Percentiles rank a stretch among this genome's conserved stretches.
Conservation (phyloP, 73 alveolate genomes). For the Stentor roeselii region DNA sequence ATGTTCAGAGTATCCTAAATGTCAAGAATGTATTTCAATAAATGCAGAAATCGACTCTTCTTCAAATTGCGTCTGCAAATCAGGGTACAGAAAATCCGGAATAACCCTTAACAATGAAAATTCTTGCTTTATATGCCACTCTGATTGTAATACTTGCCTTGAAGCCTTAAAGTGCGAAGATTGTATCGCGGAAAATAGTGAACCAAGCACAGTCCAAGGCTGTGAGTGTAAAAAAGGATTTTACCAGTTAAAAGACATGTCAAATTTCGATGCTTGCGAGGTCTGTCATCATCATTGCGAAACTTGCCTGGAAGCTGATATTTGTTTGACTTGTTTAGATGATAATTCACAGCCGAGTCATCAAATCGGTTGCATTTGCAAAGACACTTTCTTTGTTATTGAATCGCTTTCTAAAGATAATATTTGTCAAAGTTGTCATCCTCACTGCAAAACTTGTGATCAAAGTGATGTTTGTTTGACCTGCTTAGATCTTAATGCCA, state of each 20-base stretch:
- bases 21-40: not conserved
- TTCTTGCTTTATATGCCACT: not conserved
- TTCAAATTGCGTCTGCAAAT: not conserved
- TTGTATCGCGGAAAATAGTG: not conserved
- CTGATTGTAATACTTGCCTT: not conserved
- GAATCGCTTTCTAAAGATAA: not conserved
- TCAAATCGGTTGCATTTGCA: not conserved
- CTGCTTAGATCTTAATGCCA: not conserved
- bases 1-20: not conserved
- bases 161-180: not conserved
- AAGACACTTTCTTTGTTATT: too few species aligned
- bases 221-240: not conserved
- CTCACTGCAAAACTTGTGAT: not conserved
- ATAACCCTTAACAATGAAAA: not conserved
- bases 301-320: not conserved
- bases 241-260: not conserved
- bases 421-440: not conserved
- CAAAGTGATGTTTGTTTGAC: not conserved
- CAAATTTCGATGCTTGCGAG: not conserved
- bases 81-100: not conserved
- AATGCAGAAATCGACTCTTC: not conserved
- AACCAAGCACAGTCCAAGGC: not conserved
- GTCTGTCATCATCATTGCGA: not conserved
- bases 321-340: not conserved
- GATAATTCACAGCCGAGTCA: not conserved